Percentiles rank a stretch among this genome's conserved stretches.
Evolutionary conservation across 2,329 filamentous ascomycete species (phyloP).

Genomic region (Incumbomyces delicatus): DNA sequence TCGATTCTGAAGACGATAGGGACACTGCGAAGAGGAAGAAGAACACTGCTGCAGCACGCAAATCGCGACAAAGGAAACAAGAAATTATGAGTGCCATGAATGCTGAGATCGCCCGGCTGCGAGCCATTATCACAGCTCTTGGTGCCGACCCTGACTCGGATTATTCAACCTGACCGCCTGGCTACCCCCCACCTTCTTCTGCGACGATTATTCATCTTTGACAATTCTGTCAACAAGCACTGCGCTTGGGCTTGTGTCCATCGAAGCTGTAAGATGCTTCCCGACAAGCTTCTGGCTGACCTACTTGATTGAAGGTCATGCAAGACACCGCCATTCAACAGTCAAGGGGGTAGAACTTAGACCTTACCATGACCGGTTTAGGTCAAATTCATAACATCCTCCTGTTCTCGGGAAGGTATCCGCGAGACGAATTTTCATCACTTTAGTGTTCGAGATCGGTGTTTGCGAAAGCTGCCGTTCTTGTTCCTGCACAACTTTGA

Average conservation of each 20-base stretch:
- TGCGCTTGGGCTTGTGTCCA: slow-evolving; percentile 1
- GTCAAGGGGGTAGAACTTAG: slow-evolving; percentile 7
- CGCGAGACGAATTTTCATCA: slow-evolving; percentile 2
- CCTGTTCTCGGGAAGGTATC: slow-evolving; percentile 7
- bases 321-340: slow-evolving; percentile 2
- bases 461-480: background rate
- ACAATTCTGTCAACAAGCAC: background rate
- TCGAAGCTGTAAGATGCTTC: slow-evolving; percentile 7
- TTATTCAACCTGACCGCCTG: background rate
- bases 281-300: background rate
- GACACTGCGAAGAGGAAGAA: slow-evolving; percentile 81
- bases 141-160: slow-evolving; percentile 18
- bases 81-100: slow-evolving; percentile 63
- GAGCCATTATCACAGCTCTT: slow-evolving; percentile 17
- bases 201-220: slow-evolving; percentile 1
- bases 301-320: slow-evolving; percentile 1
- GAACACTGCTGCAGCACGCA: slow-evolving; percentile 80
- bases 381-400: slow-evolving; percentile 6
- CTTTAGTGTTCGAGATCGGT: background rate
- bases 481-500: background rate
- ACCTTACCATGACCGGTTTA: slow-evolving; percentile 5
- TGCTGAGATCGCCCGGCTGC: slow-evolving; percentile 21
- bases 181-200: background rate
- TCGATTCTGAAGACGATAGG: slow-evolving; percentile 61
- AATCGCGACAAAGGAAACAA: slow-evolving; percentile 75